Base-by-base conservation (phyloP, 176 grass and related monocot genomes). In the Oryza glumipatula region DNA sequence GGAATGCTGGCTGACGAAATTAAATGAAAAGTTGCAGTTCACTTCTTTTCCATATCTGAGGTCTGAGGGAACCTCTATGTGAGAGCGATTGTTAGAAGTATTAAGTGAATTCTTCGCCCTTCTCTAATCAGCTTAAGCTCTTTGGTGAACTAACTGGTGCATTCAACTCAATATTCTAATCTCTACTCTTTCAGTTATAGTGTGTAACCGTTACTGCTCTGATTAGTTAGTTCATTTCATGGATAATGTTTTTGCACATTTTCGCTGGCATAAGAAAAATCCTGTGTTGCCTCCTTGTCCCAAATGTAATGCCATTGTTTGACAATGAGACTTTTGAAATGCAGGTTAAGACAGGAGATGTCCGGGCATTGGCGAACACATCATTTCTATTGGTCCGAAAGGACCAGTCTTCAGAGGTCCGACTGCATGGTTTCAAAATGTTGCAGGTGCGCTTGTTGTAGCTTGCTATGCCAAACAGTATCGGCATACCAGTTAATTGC, bases 361-460 rank as follows among this genome's bases (percentile, higher is more conserved):
- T 92, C 45, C 91, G 86, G 66, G 80, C 87, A 71, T 80, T 98
- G 73, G 96, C 91, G 12, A 94, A 88, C 61, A 89, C 86, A 79
- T 95, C 93, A 68, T 91, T 98, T 85, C 71, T 94, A 82, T 95
- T 98, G 88, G 89, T 98, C n/a, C 85, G 69, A 60, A 92, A 89
- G 81, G 88, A 95, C 52, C 94, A 92, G 87, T 76, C 93, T 45
- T 92, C 91, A 68, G 91, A 94, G 84, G 95, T 95, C 61, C 87
- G 96, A 75, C 58, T 98, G 63, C 96, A 98, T 61, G 96, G 93
- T 41, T 98, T 98, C 77, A 98, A 98, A 80, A 90, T 98, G 93
- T 84, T 98, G 81, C 96, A 98, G 93, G 96, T 98, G n/a, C 72
- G n/a, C 23, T 23, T 63, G n/a, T 83, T 30, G 68, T 72, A 16